These are phyloP conservation scores for Paradendryphiella salina DNA, from an alignment of 2,329 filamentous ascomycete species.

Conservation along the genomic window DNA sequence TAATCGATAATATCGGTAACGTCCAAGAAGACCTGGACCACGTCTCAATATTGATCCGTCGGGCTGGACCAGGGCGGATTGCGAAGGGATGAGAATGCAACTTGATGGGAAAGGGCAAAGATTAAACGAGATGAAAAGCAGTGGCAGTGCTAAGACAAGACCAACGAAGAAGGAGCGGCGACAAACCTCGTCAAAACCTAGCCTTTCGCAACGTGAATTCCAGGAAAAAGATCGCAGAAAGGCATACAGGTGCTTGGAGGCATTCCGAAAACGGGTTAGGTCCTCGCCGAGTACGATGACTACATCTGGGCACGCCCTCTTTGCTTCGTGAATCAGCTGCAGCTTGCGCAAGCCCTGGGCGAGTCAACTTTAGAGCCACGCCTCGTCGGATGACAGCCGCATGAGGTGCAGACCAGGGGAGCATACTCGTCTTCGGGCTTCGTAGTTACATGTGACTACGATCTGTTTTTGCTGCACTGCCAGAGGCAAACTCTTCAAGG, in stretches of 20 bases:
- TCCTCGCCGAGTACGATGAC: constrained; percentile 82
- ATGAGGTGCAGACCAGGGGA: constrained; percentile 5
- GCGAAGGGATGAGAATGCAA: neutral
- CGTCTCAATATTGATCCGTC: constrained; percentile 9
- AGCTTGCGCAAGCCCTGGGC: constrained; percentile 69
- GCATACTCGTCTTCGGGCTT: constrained; percentile 67
- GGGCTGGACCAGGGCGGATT: neutral
- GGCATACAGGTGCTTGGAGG: constrained; percentile 76
- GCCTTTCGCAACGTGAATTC: constrained; percentile 74
- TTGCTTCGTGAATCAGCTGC: constrained; percentile 81
- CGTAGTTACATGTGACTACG: constrained; percentile 72
- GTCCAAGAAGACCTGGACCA: constrained; percentile 66
- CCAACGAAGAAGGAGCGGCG: constrained; percentile 1
- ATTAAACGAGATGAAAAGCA: neutral
- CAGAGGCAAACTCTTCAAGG: constrained; percentile 71
- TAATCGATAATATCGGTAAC: constrained; percentile 85
- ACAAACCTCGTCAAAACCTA: constrained; percentile 86
- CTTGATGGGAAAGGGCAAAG: neutral
- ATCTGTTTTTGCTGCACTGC: constrained; percentile 94
- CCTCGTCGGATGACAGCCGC: constrained; percentile 1
- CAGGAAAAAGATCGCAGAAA: constrained; percentile 75
- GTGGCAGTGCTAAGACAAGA: constrained; percentile 11
- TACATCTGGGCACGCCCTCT: constrained; percentile 76
- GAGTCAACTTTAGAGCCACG: constrained; percentile 1
- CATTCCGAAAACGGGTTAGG: constrained; percentile 74